Evolutionary conservation across 2,329 filamentous ascomycete species (phyloP), one percentile per base, ranked within the genome.

Genomic region (Coleophoma crateriformis): DNA sequence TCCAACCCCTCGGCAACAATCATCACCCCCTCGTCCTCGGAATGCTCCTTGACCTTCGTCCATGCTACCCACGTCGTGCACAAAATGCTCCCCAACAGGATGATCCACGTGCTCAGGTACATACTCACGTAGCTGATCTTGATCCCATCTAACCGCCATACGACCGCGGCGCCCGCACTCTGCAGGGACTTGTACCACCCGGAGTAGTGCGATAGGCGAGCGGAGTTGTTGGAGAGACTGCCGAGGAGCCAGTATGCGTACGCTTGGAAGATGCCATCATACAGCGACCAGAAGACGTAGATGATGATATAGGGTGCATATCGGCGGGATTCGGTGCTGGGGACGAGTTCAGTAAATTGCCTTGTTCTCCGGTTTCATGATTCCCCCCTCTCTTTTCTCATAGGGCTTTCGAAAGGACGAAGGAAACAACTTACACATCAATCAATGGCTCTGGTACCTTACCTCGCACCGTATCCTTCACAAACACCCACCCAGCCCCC

Each of bases 201-300:
- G 38, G 88, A 86, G 62, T 91, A 85, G 74, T 95, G 95, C 71
- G 90, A 90, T 32, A 91, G 79, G 68, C 90, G 92, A 67, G 90
- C 88, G 52, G 87, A 82, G 55, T 91, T 95, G 79, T 96, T 96
- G 62, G 87, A 90, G 41, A 96, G 75, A 11, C 90, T 81, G 46
- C 91, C 91, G 86, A 96, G 95, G 73, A 87, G 77, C 90, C 90
- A 96, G 75, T 96, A 96, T 44, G 90, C 84, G 62, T 76, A 84
- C 0, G 89, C 90, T 73, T 96, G 91, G 84, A 89, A 96, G 48
- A 84, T 81, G 39, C 90, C 88, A 65, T 96, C 91, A 60, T 84
- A 92, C 67, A 92, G 85, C 45, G 89, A 88, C 65, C 91, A 94
- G 68, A 90, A 90, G 60, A 95, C 88, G 73, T 90, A 94, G 47